Evolutionary conservation across 2,329 filamentous ascomycete genomes (phyloP).

Genomic region (Tricladium varicosporioides): DNA sequence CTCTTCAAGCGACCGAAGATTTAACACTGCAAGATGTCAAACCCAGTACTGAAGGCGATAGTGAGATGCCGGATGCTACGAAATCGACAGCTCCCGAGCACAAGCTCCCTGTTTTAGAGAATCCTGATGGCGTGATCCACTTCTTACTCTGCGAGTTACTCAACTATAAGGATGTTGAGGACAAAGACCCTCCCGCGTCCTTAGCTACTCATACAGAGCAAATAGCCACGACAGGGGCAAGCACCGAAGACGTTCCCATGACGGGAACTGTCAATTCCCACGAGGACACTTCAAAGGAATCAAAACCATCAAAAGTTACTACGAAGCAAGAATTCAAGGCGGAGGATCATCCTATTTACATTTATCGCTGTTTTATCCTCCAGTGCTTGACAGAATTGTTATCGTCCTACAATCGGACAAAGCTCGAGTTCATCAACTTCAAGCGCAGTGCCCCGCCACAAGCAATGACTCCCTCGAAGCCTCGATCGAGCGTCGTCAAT

Average conservation of each 20-base stretch:
- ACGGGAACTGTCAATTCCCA: conserved; percentile 19
- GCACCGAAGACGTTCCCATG: conserved; percentile 28
- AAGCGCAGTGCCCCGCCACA: conserved; percentile 85
- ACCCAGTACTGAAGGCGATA: conserved; percentile 59
- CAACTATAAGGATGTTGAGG: conserved; percentile 88
- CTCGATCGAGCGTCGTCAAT: conserved; percentile 86
- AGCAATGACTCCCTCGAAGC: conserved; percentile 83
- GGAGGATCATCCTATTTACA: conserved; percentile 91
- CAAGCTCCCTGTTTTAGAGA: conserved; percentile 83
- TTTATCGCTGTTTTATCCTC: conserved; percentile 93
- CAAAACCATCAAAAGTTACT: conserved; percentile 50
- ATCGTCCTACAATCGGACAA: conserved; percentile 87
- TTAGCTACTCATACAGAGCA: conserved; percentile 16
- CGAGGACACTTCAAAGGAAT: conserved; percentile 36
- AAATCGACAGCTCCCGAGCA: conserved; percentile 62
- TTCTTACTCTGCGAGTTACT: conserved; percentile 91
- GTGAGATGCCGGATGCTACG: conserved; percentile 60
- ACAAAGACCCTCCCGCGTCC: conserved; percentile 60
- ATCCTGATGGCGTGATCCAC: conserved; percentile 91
- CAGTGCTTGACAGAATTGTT: conserved; percentile 89
- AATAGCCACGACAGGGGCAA: conserved; percentile 5
- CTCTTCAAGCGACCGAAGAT: conserved; percentile 36
- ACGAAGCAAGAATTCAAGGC: conserved; percentile 80
- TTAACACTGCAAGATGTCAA: conserved; percentile 49
- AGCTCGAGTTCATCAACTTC: conserved; percentile 99